Evolutionary conservation across 2,329 filamentous ascomycete species (phyloP), one percentile per base, ranked within the genome.

Genomic region (Trichophyton schoenleinii): DNA sequence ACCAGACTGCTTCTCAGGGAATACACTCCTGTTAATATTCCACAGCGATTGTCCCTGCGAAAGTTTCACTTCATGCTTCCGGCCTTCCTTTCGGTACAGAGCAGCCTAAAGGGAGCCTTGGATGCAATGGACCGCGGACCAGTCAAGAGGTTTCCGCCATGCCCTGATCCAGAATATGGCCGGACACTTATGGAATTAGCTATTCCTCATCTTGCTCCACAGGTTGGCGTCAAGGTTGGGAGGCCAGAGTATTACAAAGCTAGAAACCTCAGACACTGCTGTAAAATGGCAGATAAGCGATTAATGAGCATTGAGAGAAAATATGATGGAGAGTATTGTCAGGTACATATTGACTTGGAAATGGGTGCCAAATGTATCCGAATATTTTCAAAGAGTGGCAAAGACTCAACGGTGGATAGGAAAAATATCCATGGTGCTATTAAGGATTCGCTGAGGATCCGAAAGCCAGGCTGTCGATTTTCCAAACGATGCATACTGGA

Each of bases 351-450:
- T 44, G 84, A 95, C 68, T 75, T 88, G 5, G 76, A 76, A 7
- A 83, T 81, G 58, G 75, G 75, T 15, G 61, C 70, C 62, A 69
- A 80, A 0, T 81, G 79, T 57, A 83, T 95, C 31, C 86, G 87
- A 64, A 92, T 96, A 34, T 96, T 94, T 70, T 95, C 90, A 8
- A 96, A 96, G 70, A 94, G 89, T 68, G 89, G 91, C 62, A 95
- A 94, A 70, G 89, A 96, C 66, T 92, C 90, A 52, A 96, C 90
- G 0, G 70, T 75, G 59, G 91, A 95, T 70, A 82, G 87, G 38
- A 67, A 72, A 9, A 78, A 76, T 1, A 72, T 95, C 22, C 84
- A 88, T 60, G 79, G 80, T 1, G 80, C 80, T 0, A 84, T 96
- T 61, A 78, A 80, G 46, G 75, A 83, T 2, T 86, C 86, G 2